Conservation (phyloP, 192 early-diverging fungal species). For the Backusella luteola region DNA sequence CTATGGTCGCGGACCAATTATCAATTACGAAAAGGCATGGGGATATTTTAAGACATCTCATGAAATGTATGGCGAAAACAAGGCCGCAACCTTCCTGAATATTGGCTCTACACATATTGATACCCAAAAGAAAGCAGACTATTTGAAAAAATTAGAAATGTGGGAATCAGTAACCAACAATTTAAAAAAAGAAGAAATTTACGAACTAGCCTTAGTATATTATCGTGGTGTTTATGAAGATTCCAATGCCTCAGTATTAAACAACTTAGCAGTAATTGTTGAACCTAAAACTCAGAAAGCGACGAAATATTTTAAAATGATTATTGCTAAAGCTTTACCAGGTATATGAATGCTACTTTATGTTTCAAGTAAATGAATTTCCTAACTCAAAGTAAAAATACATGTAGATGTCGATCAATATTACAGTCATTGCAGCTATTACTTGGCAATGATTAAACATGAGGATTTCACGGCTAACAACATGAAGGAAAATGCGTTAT, state of each 20-base stretch:
- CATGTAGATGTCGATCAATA: neutral
- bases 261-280: no score
- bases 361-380: neutral
- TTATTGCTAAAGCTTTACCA: neutral
- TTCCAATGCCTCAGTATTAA: neutral
- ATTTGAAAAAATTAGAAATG: neutral
- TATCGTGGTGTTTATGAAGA: neutral
- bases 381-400: neutral
- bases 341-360: neutral
- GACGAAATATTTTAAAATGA: neutral
- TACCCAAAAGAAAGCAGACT: neutral
- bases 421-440: neutral
- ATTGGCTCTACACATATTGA: no score
- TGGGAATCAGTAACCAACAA: neutral
- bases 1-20: no score
- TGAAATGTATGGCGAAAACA: no score
- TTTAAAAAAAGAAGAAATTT: neutral
- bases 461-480: neutral
- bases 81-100: neutral
- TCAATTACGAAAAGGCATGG: neutral
- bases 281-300: neutral
- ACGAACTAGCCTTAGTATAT: neutral
- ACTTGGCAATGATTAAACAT: no score
- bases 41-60: no score
- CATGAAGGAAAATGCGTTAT: neutral